Base-by-base conservation (phyloP, 169 alveolate genomes). In the Eimeria tenella region DNA sequence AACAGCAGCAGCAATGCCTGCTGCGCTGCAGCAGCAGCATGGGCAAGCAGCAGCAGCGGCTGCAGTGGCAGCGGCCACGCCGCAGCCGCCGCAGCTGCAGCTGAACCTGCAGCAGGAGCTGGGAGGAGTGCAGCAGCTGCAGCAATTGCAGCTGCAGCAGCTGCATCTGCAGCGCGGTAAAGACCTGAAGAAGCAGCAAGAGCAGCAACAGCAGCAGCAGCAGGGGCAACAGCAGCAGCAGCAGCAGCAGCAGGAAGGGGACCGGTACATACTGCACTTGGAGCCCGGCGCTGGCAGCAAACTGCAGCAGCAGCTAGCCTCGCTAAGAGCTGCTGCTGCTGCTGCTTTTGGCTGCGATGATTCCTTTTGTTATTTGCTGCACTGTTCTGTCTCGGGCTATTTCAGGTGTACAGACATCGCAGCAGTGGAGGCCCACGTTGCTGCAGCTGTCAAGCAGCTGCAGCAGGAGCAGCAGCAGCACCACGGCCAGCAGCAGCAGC, bases 341-440 rank as follows among this genome's bases (percentile, higher is more conserved):
- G 77, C 77, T 21, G 77, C 77, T 21, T 68, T 68, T 21, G 77
- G 77, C 31, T 10, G 31, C 9, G 77, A 68, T 68, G 77, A 68
- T 10, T 19, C 77, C 13, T n/a, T 19, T 10, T 68, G 77, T n/a
- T 68, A 68, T 21, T 19, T 10, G 77, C 77, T 68, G 77, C 77
- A 68, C 42, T 68, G 77, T 21, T 68, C 77, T 15, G 77, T 68
- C 13, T 11, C 77, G 31, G 77, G 77, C 31, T 68, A 11, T 3
- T 68, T 68, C 31, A 8, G 42, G 49, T 68, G 77, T 21, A 21
- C 21, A 21, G 77, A 68, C 42, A 68, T 21, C 21, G 21, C 50
- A 21, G 77, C 77, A 58, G 68, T 58, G 17, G 68, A 58, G 21
- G 11, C 68, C 2, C 68, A 11, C 17, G 21, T 58, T 58, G 68